Base-by-base conservation (phyloP, 331 rosid genomes). In the Quercus lobata region DNA sequence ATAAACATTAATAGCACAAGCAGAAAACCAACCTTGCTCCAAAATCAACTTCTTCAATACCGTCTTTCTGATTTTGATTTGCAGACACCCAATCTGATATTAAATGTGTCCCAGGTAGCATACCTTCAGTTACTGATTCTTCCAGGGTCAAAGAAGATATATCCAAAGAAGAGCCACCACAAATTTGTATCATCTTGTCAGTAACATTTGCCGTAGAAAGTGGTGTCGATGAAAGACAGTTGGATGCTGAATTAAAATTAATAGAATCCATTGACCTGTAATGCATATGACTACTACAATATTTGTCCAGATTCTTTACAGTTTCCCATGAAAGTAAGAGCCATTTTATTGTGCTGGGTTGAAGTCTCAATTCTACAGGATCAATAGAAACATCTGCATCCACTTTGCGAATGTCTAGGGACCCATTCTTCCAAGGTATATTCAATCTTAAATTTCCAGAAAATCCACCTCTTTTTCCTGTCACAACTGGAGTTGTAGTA, bases 401-500 rank as follows among this genome's bases (percentile, higher is more conserved):
- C 79, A 95, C 93, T 87, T 81, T 90, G 62, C 88, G 76, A 73
- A 88, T 85, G 87, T 95, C 99, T 79, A 95, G 86, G 76, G 97
- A 95, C 65, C 98, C 98, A 87, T 91, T 92, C 88, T 87, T 93
- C 99, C 97, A 91, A 79, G 97, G 99, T 78, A 95, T 90, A 79
- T 86, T 89, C 84, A 93, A 83, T 84, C 89, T 91, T 79, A 95
- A 70, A 87, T 82, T 91, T 74, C 99, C 99, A 72, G 93, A 90
- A 91, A 95, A 89, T 86, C 98, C 98, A 32, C 91, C 93, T 58
- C 80, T 85, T 58, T 82, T 86, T 74, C 98, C 99, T 4, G 88
- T 86, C 84, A 95, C 54, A 85, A 95, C 65, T 27, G 93, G 89
- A 79, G 85, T 86, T 25, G 87, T 86, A 63, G 78, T 82, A 85